Conservation (phyloP, 805 yeast species). For the Cyberlindnera americana region DNA sequence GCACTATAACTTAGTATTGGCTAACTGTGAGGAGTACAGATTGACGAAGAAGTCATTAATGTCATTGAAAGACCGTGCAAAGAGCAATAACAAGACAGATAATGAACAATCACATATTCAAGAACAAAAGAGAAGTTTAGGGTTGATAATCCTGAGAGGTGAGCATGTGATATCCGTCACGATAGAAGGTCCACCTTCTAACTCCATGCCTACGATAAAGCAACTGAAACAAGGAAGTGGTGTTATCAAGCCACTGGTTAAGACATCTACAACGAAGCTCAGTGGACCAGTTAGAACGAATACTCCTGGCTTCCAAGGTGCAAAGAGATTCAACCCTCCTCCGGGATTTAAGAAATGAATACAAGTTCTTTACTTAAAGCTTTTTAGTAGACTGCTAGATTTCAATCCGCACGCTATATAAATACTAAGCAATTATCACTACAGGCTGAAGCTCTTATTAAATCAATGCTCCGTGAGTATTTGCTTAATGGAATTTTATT, state of each 20-base stretch:
- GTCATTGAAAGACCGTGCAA: conserved; percentile 34
- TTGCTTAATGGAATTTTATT: no score
- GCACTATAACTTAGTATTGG: conserved; percentile 79
- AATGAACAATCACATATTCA: conserved; percentile 36
- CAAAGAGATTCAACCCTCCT: conserved; percentile 45
- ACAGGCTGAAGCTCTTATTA: no score
- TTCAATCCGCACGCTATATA: no score
- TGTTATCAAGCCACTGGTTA: conserved; percentile 28
- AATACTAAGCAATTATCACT: no score
- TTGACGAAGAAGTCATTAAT: conserved; percentile 55
- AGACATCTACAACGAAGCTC: conserved; percentile 11
- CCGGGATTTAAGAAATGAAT: conserved; percentile 39
- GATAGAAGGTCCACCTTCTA: conserved; percentile 30
- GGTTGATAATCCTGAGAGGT: conserved; percentile 82
- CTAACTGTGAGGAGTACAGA: conserved; percentile 82
- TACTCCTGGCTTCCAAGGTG: conserved; percentile 31
- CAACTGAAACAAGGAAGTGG: conserved; percentile 28
- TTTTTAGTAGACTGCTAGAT: no score
- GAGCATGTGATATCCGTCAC: conserved; percentile 68
- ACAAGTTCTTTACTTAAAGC: no score
- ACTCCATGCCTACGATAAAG: conserved; percentile 22
- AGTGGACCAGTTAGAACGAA: conserved; percentile 28
- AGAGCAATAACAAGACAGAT: conserved; percentile 31
- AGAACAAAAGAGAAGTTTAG: conserved; percentile 73
- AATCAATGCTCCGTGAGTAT: no score